A percentile compares a stretch with the other conserved stretches of the same genome.
Conservation (phyloP, 805 yeast species). For the Sungouiella thailandica region DNA sequence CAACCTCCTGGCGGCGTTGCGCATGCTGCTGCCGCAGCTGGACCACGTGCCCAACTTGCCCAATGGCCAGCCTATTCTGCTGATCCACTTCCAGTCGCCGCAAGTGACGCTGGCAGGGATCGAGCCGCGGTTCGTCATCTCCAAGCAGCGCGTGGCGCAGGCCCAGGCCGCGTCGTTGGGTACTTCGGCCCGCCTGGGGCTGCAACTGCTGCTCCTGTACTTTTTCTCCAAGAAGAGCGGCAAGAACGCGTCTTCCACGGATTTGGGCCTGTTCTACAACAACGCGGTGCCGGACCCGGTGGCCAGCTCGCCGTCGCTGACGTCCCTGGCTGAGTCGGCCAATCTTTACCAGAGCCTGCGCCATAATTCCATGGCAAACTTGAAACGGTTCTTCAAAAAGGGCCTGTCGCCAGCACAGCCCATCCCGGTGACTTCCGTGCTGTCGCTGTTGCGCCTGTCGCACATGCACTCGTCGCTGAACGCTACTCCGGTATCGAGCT, state of each 20-base stretch:
- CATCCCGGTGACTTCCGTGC: constrained; percentile 17
- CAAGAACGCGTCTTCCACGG: constrained; percentile 30
- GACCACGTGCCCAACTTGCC: constrained; percentile 46
- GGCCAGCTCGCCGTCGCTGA: constrained; percentile 28
- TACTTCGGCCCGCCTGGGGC: constrained; percentile 30
- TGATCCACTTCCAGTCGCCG: constrained; percentile 70
- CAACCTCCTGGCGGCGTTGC: constrained; percentile 11
- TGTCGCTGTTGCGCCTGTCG: constrained; percentile 19
- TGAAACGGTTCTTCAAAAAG: constrained; percentile 67
- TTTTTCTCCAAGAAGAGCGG: constrained; percentile 41
- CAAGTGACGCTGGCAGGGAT: constrained; percentile 53
- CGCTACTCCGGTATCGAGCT: constrained; percentile 18
- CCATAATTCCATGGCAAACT: constrained; percentile 75
- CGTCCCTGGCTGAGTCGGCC: constrained; percentile 35
- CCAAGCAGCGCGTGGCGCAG: constrained; percentile 62
- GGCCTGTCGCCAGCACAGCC: constrained; percentile 17
- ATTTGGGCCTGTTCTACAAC: constrained; percentile 38
- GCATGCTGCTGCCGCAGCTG: constrained; percentile 10
- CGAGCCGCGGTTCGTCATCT: constrained; percentile 83
- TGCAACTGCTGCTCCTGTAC: constrained; percentile 46
- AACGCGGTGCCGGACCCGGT: constrained; percentile 18
- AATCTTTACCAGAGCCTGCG: constrained; percentile 31
- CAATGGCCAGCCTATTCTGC: constrained; percentile 53
- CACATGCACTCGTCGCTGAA: constrained; percentile 7
- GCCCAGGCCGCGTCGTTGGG: constrained; percentile 30